Evolutionary conservation across 2,329 filamentous ascomycete genomes (phyloP), one percentile per base, ranked within the genome.

Genomic region (Fusarium buxicola): DNA sequence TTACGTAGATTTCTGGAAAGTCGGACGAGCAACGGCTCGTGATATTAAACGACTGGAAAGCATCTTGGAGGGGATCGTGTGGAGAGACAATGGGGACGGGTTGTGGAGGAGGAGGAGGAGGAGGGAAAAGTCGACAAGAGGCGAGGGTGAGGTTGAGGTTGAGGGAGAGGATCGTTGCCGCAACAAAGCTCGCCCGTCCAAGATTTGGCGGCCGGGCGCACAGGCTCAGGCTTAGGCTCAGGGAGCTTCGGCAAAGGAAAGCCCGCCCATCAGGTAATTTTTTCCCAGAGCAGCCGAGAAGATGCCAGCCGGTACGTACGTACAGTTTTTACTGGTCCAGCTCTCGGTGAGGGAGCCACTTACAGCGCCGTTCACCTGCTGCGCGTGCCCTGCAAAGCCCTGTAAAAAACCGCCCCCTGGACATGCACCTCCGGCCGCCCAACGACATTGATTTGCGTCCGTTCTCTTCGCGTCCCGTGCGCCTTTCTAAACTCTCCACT

Each of bases 41-140:
- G 84, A 81, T 82, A 87, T 82, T 82, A 87, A 81, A 75, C 85
- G 84, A 74, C 81, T 84, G 65, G 84, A 79, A 74, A 89, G 77
- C 86, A 89, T 89, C 60, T 70, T 84, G 75, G 71, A 65, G 65
- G 65, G 62, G 65, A 54, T 66, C 60, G 60, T 66, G 60, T 62
- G 61, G 63, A 56, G 65, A 57, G 63, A 58, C 72, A 73, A 74
- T 71, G 63, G 68, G 41, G 55, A 55, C 41, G 41, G 63, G 50
- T 66, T 66, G 63, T 66, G 57, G 53, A 58, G 51, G 61, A 64
- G 55, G 39, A 64, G 44, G 52, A 46, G 38, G 54, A 59, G 46
- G 62, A 63, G 54, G 47, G 64, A 64, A 66, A 66, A 66, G 58
- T 68, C 57, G 55, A 62, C 44, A 60, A 44, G 46, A 47, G 41